Conservation (phyloP, 2,329 filamentous ascomycete species). For the Diaporthe vexans region DNA sequence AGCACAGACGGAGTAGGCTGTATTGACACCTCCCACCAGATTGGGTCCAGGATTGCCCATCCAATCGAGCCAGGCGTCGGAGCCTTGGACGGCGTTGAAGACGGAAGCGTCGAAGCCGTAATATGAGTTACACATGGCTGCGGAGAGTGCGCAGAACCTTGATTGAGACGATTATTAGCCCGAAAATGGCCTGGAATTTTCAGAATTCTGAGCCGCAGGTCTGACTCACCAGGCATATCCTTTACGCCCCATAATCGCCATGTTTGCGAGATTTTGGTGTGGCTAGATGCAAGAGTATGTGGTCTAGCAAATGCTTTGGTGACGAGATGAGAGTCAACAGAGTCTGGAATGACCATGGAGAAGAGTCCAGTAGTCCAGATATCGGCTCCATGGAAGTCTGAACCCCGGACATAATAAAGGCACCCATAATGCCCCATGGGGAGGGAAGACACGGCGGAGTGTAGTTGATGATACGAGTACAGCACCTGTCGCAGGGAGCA, state of each 20-base stretch:
- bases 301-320: not conserved
- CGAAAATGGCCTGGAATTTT: not conserved
- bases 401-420: slow-evolving; percentile 18
- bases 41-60: slow-evolving; percentile 63
- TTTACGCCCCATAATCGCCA: slow-evolving; percentile 40
- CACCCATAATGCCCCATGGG: slow-evolving; percentile 9
- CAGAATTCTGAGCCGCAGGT: not conserved
- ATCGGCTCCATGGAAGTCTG: not conserved
- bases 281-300: not conserved
- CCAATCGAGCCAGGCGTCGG: slow-evolving; percentile 75
- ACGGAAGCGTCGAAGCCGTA: slow-evolving; percentile 83
- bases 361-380: slow-evolving; percentile 7
- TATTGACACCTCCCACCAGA: slow-evolving; percentile 70
- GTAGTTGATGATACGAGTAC: slow-evolving; percentile 25
- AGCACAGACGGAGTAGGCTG: slow-evolving; percentile 78
- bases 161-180: slow-evolving; percentile 44
- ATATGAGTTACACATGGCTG: slow-evolving; percentile 81
- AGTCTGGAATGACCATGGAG: not conserved
- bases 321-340: not conserved
- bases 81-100: slow-evolving; percentile 80
- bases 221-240: slow-evolving; percentile 37
- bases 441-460: not conserved
- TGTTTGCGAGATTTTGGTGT: not conserved
- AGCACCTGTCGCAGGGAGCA: slow-evolving; percentile 27
- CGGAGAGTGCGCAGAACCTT: slow-evolving; percentile 77